Conservation (phyloP, 2,329 filamentous ascomycete species). For the Calonectria fujianensis region DNA sequence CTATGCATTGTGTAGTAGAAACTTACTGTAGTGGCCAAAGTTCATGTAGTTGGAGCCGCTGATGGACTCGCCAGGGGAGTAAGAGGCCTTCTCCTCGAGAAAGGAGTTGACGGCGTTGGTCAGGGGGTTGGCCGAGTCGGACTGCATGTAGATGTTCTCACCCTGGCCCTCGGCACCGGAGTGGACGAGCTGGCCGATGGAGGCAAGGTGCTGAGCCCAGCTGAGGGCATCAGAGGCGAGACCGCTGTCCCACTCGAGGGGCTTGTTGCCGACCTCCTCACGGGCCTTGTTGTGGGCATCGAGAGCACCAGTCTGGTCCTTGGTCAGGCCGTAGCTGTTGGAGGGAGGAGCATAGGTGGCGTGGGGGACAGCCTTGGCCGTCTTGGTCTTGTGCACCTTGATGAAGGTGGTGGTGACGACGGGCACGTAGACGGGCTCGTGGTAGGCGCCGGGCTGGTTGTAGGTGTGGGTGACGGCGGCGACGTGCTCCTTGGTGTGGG, state of each 20-base stretch:
- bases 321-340: conserved; percentile 31
- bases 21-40: conserved; percentile 51
- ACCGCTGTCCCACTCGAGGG: conserved; percentile 46
- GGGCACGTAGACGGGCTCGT: neutral
- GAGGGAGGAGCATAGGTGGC: conserved; percentile 14
- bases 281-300: conserved; percentile 51
- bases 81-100: conserved; percentile 48
- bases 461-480: neutral
- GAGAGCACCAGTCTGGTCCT: conserved; percentile 47
- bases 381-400: neutral
- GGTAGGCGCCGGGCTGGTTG: neutral
- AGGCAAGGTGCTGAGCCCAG: conserved; percentile 47
- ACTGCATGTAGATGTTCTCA: conserved; percentile 50
- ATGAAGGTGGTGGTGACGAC: neutral
- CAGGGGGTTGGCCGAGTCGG: conserved; percentile 33
- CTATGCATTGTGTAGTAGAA: fast-evolving
- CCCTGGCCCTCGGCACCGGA: conserved; percentile 42
- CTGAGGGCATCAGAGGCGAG: conserved; percentile 47
- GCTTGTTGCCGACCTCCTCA: conserved; percentile 42
- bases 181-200: conserved; percentile 43
- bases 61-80: conserved; percentile 45
- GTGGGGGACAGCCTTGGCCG: conserved; percentile 11
- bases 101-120: conserved; percentile 46
- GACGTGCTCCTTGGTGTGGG: neutral
- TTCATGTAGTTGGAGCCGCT: conserved; percentile 44